Base-by-base conservation (phyloP, 2,329 filamentous ascomycete genomes). In the Neonectria ditissima region DNA sequence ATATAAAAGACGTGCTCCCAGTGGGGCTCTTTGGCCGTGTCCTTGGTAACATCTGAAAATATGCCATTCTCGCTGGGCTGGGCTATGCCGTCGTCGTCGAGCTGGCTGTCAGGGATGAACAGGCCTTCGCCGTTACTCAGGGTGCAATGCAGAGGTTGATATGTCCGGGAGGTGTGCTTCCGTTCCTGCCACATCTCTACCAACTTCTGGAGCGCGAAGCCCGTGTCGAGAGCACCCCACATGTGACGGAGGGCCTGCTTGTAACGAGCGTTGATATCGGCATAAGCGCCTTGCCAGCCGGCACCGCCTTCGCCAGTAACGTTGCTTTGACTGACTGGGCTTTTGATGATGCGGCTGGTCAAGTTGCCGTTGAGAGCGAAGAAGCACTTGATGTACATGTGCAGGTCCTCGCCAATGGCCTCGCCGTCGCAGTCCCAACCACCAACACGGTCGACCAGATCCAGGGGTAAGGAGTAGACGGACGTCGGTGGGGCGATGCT, bases 311-410 rank as follows among this genome's bases (percentile, higher is more conserved):
- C 85, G 45, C 87, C 89, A 52, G 87, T 87, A 54, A 92, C 88
- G 71, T 92, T 92, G 78, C 85, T 91, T 75, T 92, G 90, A 78
- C 90, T 92, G 62, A 91, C 89, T 2, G 91, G 90, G 65, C 88
- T 89, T 69, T 89, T 80, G 30, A 93, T 83, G 4, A 89, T 87
- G 52, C 86, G 84, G 50, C 86, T 86, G 13, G 88, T 88, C 57
- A 92, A 75, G 73, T 92, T 88, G 3, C 91, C 91, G 65, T 90
- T 91, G 18, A 92, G 84, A 1, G 89, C 88, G 68, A 92, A 92
- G 80, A 92, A 92, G 76, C 89, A 92, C 81, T 92, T 92, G 66
- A 92, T 83, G 74, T 91, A 91, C 91, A 92, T 92, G 80, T 93
- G 91, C 73, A 92, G 78, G 73, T 92, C 91, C 77, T 93, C 91